Evolutionary conservation across 345 rosid genomes (phyloP).

Genomic region (Eucalyptus regnans): DNA sequence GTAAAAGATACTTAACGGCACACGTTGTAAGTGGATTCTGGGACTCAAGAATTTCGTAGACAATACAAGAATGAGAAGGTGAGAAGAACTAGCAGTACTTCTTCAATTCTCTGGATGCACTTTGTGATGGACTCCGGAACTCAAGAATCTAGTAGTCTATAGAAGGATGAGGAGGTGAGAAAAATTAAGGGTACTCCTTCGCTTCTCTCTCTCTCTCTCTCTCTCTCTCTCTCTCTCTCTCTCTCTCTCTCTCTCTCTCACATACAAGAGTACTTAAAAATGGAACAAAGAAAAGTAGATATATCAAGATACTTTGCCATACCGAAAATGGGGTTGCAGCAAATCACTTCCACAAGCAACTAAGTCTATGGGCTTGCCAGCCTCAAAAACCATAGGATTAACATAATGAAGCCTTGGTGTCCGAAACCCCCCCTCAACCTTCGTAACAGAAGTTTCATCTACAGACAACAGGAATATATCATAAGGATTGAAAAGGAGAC

Average conservation of each 20-base stretch:
- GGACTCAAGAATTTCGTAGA: background rate
- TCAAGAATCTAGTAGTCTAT: too few relatives aligned
- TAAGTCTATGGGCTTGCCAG: conserved; percentile 83
- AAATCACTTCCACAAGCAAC: conserved; percentile 82
- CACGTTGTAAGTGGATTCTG: background rate
- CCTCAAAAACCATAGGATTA: conserved; percentile 83
- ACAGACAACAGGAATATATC: background rate
- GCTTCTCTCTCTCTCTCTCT: background rate
- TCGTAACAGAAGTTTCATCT: conserved; percentile 59
- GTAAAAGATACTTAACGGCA: background rate
- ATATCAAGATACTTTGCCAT: background rate
- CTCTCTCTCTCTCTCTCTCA: background rate
- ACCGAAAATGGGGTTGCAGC: conserved; percentile 55
- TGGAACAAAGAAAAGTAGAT: background rate
- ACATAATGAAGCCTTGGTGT: conserved; percentile 82
- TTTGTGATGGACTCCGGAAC: too few relatives aligned
- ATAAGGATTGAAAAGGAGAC: background rate
- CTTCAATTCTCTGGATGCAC: background rate
- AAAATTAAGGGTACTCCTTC: background rate
- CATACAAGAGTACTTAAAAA: background rate
- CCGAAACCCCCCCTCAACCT: conserved; percentile 35
- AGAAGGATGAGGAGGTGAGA: background rate
- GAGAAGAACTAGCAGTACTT: background rate
- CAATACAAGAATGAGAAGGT: background rate
- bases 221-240: background rate